Percentiles rank a stretch among this genome's conserved stretches.
phyloP scores from a whole-genome alignment of 2,329 filamentous ascomycete genomes.

The Zasmidium citrigriseum region DNA sequence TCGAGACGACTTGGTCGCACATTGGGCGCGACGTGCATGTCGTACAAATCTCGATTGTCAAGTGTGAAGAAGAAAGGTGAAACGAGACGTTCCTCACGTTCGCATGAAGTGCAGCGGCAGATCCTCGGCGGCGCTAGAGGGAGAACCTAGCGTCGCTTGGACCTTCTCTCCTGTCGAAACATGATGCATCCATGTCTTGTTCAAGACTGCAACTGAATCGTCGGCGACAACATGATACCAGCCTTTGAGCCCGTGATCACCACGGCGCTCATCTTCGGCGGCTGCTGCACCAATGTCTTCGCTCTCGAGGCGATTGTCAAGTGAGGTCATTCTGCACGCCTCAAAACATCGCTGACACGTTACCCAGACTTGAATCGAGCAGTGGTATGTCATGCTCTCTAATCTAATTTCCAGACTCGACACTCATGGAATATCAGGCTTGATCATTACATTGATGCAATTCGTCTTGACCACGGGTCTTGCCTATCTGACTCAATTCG shows the following conservation, averaged over 20 bases:
- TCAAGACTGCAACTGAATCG: background rate
- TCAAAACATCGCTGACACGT: slow-evolving; percentile 12
- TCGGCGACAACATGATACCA: slow-evolving; percentile 11
- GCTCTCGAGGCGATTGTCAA: slow-evolving; percentile 93
- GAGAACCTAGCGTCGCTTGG: background rate
- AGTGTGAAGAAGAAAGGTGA: background rate
- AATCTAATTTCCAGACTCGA: background rate
- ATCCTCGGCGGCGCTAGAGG: background rate
- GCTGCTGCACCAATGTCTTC: slow-evolving; percentile 96
- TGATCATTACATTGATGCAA: slow-evolving; percentile 56
- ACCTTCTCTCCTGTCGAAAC: background rate
- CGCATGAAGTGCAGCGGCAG: background rate
- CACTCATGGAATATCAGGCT: slow-evolving; percentile 55
- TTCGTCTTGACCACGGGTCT: slow-evolving; percentile 65
- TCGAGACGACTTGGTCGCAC: background rate
- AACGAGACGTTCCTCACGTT: no score
- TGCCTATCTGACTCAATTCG: slow-evolving; percentile 48
- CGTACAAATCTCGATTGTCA: background rate
- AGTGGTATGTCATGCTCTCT: slow-evolving; percentile 64
- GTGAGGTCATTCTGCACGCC: slow-evolving; percentile 54
- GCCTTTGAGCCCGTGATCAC: slow-evolving; percentile 49
- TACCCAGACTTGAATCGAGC: slow-evolving; percentile 71
- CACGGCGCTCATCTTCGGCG: slow-evolving; percentile 87
- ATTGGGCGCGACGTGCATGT: background rate
- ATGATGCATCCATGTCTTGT: background rate